Percentiles rank a stretch among this genome's conserved stretches.
Evolutionary conservation across 2,329 filamentous ascomycete genomes (phyloP).

Genomic region (Aureobasidium melanogenum): DNA sequence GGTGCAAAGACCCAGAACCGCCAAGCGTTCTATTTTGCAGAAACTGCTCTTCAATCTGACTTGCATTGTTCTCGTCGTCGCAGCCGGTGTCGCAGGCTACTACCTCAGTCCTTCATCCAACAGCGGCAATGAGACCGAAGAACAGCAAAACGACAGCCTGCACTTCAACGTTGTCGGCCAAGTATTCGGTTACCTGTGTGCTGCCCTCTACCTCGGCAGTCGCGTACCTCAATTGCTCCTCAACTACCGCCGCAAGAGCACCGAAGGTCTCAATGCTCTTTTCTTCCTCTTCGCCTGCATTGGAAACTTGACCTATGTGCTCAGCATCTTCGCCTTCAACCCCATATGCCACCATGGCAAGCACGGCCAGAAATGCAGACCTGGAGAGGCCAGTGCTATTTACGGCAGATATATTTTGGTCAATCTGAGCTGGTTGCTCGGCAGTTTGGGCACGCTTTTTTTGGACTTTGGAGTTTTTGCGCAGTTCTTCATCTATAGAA

Average conservation of each 20-base stretch:
- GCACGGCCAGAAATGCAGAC: conserved; percentile 43
- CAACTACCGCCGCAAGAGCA: conserved; percentile 86
- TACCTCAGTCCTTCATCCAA: conserved; percentile 52
- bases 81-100: conserved; percentile 79
- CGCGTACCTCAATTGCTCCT: conserved; percentile 84
- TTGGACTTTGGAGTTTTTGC: conserved; percentile 80
- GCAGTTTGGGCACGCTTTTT: conserved; percentile 77
- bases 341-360: conserved; percentile 50
- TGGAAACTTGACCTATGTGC: conserved; percentile 86
- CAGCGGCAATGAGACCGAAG: conserved; percentile 18
- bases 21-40: conserved; percentile 35
- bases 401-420: conserved; percentile 81
- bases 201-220: conserved; percentile 78
- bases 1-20: conserved; percentile 24
- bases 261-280: conserved; percentile 83
- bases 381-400: conserved; percentile 55
- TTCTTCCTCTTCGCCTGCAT: conserved; percentile 97
- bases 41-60: conserved; percentile 62
- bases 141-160: conserved; percentile 42
- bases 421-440: conserved; percentile 83
- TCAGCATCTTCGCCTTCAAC: conserved; percentile 85
- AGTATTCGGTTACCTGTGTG: conserved; percentile 88
- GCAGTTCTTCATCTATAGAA: conserved; percentile 81
- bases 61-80: conserved; percentile 71
- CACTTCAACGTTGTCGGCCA: conserved; percentile 72